A percentile compares a stretch with the other conserved stretches of the same genome.
Evolutionary conservation across 768 basidiomycete genomes (phyloP).

Genomic region (Boletus vermiculosoides): DNA sequence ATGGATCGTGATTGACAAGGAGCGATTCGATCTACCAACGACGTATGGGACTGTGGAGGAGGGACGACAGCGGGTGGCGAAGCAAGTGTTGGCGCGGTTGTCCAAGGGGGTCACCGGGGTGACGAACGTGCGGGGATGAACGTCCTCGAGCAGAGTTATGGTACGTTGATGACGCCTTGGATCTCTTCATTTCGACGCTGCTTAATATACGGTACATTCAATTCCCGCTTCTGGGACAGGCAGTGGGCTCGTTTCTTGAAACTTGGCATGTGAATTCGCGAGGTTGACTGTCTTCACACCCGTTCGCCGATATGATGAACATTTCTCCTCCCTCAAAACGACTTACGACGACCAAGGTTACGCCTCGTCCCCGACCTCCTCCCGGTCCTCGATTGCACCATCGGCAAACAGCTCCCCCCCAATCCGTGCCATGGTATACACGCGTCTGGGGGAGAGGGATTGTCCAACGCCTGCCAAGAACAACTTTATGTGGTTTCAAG

Average conservation of each 20-base stretch:
- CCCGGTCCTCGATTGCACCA: too few relatives aligned
- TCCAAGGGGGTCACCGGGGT: constrained; percentile 16
- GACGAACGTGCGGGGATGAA: background rate
- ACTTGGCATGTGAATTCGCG: background rate
- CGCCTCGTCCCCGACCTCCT: too few relatives aligned
- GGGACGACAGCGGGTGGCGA: constrained; percentile 37
- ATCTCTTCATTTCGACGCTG: background rate
- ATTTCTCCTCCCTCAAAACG: background rate
- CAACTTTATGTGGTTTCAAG: too few relatives aligned
- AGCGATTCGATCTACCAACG: constrained; percentile 29
- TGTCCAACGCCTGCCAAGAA: too few relatives aligned
- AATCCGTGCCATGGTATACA: too few relatives aligned
- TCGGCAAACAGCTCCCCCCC: too few relatives aligned
- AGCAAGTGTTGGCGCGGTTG: constrained; percentile 42
- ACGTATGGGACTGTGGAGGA: background rate
- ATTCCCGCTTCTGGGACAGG: background rate
- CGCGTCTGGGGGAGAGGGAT: too few relatives aligned
- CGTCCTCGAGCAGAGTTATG: background rate
- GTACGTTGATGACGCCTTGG: background rate
- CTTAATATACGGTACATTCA: background rate
- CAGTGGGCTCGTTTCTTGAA: too few relatives aligned
- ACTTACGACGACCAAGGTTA: too few relatives aligned
- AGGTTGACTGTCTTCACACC: background rate
- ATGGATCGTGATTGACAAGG: constrained; percentile 47
- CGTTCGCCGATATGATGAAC: background rate